Evolutionary conservation across 768 basidiomycete species (phyloP).

Genomic region (Flagelloscypha sp.): DNA sequence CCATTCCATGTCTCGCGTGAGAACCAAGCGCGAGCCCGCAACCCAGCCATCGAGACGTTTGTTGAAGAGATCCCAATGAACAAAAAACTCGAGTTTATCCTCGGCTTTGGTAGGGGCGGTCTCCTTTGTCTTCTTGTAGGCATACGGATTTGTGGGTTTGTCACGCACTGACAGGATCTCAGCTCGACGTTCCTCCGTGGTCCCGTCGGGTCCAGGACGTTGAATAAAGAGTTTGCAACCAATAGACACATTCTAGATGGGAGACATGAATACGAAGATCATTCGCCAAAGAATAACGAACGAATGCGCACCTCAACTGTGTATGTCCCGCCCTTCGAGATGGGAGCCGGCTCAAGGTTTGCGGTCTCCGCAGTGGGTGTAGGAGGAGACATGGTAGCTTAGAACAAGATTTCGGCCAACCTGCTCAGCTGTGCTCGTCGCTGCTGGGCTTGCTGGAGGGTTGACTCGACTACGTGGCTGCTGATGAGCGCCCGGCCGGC

Average conservation of each 20-base stretch:
- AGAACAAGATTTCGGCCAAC: too few species aligned
- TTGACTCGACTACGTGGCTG: too few species aligned
- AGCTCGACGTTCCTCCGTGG: conserved; percentile 83
- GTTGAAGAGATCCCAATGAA: conserved; percentile 99
- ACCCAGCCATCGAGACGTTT: conserved; percentile 99
- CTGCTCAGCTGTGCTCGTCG: too few species aligned
- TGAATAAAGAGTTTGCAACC: conserved; percentile 95
- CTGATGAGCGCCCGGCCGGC: too few species aligned
- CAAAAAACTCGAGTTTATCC: conserved; percentile 89
- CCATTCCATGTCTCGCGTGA: conserved; percentile 87
- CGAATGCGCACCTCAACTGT: conserved; percentile 53
- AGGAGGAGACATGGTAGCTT: conserved; percentile 11
- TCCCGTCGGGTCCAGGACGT: conserved; percentile 66
- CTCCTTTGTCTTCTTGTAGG: conserved; percentile 32
- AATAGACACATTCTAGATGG: conserved; percentile 67
- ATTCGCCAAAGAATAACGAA: conserved; percentile 19
- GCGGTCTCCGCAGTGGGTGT: conserved; percentile 28
- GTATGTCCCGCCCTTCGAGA: conserved; percentile 71
- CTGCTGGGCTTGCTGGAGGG: too few species aligned
- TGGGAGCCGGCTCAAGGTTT: conserved; percentile 25
- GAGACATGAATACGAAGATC: conserved; percentile 15
- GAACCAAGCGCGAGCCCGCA: conserved; percentile 74
- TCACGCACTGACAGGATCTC: conserved; percentile 95
- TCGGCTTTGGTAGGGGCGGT: conserved; percentile 47
- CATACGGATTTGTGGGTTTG: conserved; percentile 61